phyloP scores from a whole-genome alignment of 148 eudicot genomes.

The Rhododendron williamsianum region DNA sequence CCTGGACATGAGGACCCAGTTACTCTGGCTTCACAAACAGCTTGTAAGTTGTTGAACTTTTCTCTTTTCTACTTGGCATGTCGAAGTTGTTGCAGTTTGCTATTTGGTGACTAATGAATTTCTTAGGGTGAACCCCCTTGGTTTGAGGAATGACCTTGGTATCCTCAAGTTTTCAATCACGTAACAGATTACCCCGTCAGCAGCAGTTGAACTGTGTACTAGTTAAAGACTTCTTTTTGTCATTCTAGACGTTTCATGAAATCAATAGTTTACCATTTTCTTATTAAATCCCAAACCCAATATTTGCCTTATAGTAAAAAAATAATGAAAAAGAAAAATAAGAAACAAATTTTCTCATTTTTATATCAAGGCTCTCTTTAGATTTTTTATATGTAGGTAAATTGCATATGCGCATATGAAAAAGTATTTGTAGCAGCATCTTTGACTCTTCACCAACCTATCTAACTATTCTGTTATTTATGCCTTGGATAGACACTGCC shows the following conservation, averaged over 20 bases:
- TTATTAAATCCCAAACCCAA: not conserved
- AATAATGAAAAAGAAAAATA: not conserved
- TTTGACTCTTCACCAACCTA: not conserved
- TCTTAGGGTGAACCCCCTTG: not conserved
- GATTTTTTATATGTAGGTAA: not conserved
- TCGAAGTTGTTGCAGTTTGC: not conserved
- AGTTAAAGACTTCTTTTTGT: not conserved
- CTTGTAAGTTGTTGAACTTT: slow-evolving; percentile 49
- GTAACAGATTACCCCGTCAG: not conserved
- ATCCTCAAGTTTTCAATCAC: not conserved
- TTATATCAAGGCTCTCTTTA: not conserved
- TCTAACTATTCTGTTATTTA: not conserved
- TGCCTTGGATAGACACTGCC: not conserved
- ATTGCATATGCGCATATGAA: not conserved
- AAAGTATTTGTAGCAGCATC: not conserved
- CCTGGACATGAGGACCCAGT: slow-evolving; percentile 71
- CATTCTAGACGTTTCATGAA: not conserved
- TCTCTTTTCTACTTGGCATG: not conserved
- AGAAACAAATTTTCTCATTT: not conserved
- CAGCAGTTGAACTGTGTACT: not conserved
- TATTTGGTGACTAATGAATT: not conserved
- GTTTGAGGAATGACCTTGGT: not conserved
- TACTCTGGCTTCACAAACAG: slow-evolving; percentile 72
- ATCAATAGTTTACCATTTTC: not conserved
- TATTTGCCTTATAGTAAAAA: not conserved